Base-by-base conservation (phyloP, 495 filamentous ascomycete genomes). In the Hypoxylon lienhwacheense region DNA sequence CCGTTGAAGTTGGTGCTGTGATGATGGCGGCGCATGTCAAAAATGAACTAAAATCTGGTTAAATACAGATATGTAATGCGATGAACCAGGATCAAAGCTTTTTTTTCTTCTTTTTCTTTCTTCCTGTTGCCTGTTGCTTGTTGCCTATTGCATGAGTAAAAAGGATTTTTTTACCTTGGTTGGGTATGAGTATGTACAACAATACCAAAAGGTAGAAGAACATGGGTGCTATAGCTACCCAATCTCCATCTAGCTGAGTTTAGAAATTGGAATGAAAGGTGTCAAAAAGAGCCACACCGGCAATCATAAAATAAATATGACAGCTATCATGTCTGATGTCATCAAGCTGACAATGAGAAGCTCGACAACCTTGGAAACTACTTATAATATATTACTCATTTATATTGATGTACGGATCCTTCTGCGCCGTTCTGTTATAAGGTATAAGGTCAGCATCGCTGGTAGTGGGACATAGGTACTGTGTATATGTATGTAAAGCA, bases 251-350 rank as follows among this genome's bases (percentile, higher is more conserved):
- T 47, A 51, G 47, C 50, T 35, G 51, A 41, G 56, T 24, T 24
- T 37, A 37, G 50, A 24, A 49, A 55, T 51, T 47, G 46, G 46
- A 47, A 50, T 46, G 41, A 54, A 51, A 55, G 40, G 50, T 61
- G 46, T 61, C 50, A 47, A 55, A 61, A 40, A 56, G 37, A 47
- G 35, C 39, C 39, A 54, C 19, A 47, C 41, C 44, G 44, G 49
- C 19, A 59, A 44, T 54, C 37, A 41, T 14, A 15, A 59, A 31
- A 49, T 6, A 42, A 41, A 12, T 20, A n/a, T 26, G 25, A 48
- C 14, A 21, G 55, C 44, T 49, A 31, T 48, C 45, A 43, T 46
- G 21, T 55, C 57, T 61, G 57, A 61, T 61, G 57, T 61, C 57
- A 61, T 61, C 54, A 61, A 39, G 46, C 50, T 51, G 34, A 60